phyloP scores from a whole-genome alignment of 192 early-diverging fungal species.

The Chytriomyces confervae region DNA sequence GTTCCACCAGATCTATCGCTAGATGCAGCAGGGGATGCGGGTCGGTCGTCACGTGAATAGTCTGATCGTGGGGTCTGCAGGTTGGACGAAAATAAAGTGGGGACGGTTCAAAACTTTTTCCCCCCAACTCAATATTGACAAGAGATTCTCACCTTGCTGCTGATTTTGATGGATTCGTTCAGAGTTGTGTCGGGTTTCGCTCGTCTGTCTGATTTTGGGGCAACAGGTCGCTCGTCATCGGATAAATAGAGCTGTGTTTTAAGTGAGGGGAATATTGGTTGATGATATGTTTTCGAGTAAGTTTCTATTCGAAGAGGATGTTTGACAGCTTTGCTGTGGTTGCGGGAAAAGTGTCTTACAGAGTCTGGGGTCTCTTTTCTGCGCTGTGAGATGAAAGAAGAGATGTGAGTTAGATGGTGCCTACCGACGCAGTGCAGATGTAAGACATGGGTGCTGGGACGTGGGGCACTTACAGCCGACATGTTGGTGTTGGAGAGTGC shows the following conservation, averaged over 20 bases:
- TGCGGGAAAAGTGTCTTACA: no score
- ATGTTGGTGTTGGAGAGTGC: no score
- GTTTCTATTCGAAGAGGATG: not conserved
- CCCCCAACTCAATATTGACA: not conserved
- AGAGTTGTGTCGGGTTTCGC: not conserved
- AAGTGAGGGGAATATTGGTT: not conserved
- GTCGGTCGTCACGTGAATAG: not conserved
- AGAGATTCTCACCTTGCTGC: not conserved
- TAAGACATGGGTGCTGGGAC: no score
- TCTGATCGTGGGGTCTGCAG: not conserved
- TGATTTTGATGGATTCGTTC: constrained; percentile 5
- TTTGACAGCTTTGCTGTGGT: no score
- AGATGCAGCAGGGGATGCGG: not conserved
- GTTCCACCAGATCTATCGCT: not conserved
- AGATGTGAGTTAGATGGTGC: no score
- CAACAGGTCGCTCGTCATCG: not conserved
- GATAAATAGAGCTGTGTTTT: constrained; percentile 4
- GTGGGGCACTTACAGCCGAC: no score
- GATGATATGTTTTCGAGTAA: not conserved
- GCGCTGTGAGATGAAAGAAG: no score
- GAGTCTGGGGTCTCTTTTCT: no score
- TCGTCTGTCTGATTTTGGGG: not conserved
- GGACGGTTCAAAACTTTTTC: no score
- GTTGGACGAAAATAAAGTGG: no score
- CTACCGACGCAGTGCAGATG: no score